Percentiles rank a stretch among this genome's conserved stretches.
Evolutionary conservation across 345 rosid species (phyloP).

Genomic region (Pseudoturritis turrita): DNA sequence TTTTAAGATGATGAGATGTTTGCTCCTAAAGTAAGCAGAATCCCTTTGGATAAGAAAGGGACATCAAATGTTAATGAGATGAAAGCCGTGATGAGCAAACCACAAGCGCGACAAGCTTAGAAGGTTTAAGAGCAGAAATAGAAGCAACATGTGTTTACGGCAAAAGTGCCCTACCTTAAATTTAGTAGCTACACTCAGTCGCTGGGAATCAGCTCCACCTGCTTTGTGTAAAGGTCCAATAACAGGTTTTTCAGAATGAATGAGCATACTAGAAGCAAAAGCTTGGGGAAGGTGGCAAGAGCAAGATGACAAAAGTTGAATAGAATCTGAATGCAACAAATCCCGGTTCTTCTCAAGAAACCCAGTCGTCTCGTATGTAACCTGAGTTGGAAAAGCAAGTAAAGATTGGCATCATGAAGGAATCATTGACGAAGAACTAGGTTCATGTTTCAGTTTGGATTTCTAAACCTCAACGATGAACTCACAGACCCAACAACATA

Average conservation of each 20-base stretch:
- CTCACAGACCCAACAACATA: constrained; percentile 1
- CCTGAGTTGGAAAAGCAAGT: constrained; percentile 47
- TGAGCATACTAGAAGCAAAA: constrained; percentile 84
- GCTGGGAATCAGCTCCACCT: constrained; percentile 95
- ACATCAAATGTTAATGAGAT: background rate
- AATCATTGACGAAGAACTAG: constrained; percentile 7
- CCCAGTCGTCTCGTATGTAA: constrained; percentile 85
- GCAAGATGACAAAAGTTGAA: constrained; percentile 87
- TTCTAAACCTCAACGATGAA: constrained; percentile 4
- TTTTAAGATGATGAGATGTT: background rate
- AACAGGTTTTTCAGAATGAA: constrained; percentile 65
- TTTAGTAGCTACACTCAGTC: constrained; percentile 87
- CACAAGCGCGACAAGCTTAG: background rate
- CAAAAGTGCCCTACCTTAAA: constrained; percentile 59
- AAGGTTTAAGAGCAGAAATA: background rate
- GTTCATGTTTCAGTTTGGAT: background rate
- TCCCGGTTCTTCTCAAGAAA: constrained; percentile 96
- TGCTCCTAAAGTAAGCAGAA: background rate
- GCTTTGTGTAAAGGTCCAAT: constrained; percentile 81
- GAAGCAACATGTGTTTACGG: background rate
- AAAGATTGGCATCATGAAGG: constrained; percentile 20
- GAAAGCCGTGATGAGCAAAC: background rate
- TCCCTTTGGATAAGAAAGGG: background rate
- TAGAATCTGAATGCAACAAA: constrained; percentile 82
- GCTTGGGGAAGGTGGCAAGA: constrained; percentile 78